These are phyloP conservation scores for Aplosporella prunicola DNA, from an alignment of 2,329 filamentous ascomycete species.

Conservation along the genomic window DNA sequence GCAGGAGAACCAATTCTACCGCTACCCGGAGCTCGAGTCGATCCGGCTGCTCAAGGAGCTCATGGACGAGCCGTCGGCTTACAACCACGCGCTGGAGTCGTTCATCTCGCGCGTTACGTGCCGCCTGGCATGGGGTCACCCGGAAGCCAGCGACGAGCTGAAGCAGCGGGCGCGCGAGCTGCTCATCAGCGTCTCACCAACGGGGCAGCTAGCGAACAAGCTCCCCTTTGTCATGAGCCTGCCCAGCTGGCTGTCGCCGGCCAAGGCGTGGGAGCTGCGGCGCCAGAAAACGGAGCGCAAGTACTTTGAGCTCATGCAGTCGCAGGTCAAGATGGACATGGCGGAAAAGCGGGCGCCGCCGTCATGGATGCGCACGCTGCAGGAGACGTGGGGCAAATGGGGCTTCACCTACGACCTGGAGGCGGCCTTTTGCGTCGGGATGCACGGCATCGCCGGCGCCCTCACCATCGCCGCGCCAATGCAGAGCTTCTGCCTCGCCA, in stretches of 20 bases:
- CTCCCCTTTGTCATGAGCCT: constrained; percentile 37
- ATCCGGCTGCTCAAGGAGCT: constrained; percentile 37
- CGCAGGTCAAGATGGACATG: constrained; percentile 29
- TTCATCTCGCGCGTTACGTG: constrained; percentile 40
- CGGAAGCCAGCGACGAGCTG: constrained; percentile 36
- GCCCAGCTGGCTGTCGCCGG: constrained; percentile 33
- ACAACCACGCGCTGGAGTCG: constrained; percentile 36
- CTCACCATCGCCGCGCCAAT: constrained; percentile 39
- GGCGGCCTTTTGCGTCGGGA: constrained; percentile 37
- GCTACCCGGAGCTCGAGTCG: constrained; percentile 37
- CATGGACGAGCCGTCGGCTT: constrained; percentile 32
- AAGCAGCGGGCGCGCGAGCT: constrained; percentile 39
- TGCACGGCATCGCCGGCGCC: constrained; percentile 39
- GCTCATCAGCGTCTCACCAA: constrained; percentile 37
- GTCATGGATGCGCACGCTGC: constrained; percentile 37
- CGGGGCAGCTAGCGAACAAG: constrained; percentile 37
- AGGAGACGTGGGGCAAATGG: constrained; percentile 31
- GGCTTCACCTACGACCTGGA: constrained; percentile 36
- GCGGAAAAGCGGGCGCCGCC: constrained; percentile 22
- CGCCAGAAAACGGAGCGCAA: constrained; percentile 34
- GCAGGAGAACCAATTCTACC: constrained; percentile 31
- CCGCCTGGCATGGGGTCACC: constrained; percentile 37
- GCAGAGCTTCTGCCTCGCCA: constrained; percentile 39
- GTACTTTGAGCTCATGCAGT: constrained; percentile 37
- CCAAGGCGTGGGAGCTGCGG: constrained; percentile 37